A percentile compares a stretch with the other conserved stretches of the same genome.
Evolutionary conservation across 164 flowering plant species (phyloP).

Genomic region (Stephania yunnanensis): DNA sequence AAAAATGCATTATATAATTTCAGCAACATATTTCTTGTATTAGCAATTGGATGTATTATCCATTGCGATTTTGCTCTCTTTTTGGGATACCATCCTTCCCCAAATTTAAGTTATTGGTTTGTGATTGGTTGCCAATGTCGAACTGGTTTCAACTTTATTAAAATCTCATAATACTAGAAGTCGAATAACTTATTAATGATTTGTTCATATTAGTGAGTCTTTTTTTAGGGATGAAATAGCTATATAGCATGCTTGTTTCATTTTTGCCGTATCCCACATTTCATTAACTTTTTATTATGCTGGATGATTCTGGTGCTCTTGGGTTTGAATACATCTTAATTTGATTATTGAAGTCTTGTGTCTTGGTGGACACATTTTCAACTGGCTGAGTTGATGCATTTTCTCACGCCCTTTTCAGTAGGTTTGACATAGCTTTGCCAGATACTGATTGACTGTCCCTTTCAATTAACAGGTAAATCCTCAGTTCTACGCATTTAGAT

Average conservation of each 20-base stretch:
- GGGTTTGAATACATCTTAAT: background rate
- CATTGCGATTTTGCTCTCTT: too few species aligned
- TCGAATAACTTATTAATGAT: too few species aligned
- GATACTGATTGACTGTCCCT: slow-evolving; percentile 3
- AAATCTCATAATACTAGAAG: too few species aligned
- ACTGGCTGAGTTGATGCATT: background rate
- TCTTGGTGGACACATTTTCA: background rate
- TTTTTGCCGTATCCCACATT: background rate
- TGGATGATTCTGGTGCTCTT: background rate
- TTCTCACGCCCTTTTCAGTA: background rate
- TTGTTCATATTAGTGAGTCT: too few species aligned
- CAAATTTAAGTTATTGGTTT: background rate
- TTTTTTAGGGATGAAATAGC: background rate
- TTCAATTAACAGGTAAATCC: slow-evolving; percentile 73
- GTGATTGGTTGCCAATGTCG: background rate
- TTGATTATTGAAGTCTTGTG: background rate
- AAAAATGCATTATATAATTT: too few species aligned
- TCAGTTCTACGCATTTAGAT: slow-evolving; percentile 96
- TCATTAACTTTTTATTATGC: background rate
- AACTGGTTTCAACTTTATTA: too few species aligned
- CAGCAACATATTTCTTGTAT: too few species aligned
- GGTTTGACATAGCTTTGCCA: background rate
- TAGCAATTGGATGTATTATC: too few species aligned
- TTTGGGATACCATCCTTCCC: background rate
- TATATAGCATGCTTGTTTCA: background rate